Conservation (phyloP, 2,329 filamentous ascomycete genomes). For the Ophiostoma montium region DNA sequence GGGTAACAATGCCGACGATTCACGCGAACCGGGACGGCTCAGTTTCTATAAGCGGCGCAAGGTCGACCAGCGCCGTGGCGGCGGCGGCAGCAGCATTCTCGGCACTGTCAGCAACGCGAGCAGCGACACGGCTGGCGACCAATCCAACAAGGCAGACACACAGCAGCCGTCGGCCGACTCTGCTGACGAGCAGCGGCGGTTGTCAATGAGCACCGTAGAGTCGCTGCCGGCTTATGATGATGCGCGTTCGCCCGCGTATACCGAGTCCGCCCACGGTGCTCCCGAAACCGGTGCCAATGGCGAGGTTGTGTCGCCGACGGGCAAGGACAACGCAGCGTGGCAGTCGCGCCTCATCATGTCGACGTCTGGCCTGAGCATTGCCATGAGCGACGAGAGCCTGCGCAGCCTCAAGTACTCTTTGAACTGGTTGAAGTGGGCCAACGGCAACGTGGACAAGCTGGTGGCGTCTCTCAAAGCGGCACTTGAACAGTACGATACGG, state of each 20-base stretch:
- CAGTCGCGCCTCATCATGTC: conserved; percentile 76
- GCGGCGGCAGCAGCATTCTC: neutral
- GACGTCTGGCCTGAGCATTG: conserved; percentile 78
- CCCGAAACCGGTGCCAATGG: conserved; percentile 5
- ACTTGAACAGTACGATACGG: conserved; percentile 64
- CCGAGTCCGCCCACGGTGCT: conserved; percentile 28
- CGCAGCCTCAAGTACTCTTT: conserved; percentile 76
- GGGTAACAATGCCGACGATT: neutral
- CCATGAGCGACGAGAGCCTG: conserved; percentile 80
- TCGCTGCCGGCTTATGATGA: conserved; percentile 76
- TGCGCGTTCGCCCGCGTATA: conserved; percentile 58
- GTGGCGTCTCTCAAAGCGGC: conserved; percentile 61
- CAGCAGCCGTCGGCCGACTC: conserved; percentile 11
- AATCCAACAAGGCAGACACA: neutral
- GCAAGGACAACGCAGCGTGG: conserved; percentile 36
- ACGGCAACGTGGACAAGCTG: conserved; percentile 62
- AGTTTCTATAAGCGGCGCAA: conserved; percentile 45
- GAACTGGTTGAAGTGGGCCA: conserved; percentile 65
- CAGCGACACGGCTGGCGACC: neutral
- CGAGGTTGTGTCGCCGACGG: neutral
- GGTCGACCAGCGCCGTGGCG: conserved; percentile 25
- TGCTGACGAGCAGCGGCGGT: conserved; percentile 30
- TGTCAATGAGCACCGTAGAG: conserved; percentile 57
- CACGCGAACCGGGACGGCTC: conserved; percentile 19
- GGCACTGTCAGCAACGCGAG: neutral